phyloP scores from a whole-genome alignment of 139 green algal genomes.

The Diplosphaera chodatii region DNA sequence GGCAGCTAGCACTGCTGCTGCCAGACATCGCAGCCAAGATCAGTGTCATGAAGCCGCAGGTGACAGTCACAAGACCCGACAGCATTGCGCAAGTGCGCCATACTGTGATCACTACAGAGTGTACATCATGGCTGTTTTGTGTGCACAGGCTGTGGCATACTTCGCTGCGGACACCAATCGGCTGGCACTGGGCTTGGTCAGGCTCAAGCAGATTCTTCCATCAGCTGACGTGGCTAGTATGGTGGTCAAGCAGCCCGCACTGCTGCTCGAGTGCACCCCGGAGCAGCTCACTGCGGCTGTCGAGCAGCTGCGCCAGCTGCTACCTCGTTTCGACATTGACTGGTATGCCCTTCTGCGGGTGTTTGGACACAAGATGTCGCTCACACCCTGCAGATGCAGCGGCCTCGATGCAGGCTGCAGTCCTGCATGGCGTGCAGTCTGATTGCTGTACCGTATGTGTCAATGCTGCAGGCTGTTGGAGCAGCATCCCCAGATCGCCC shows the following conservation, averaged over 20 bases:
- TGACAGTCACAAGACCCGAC: constrained; percentile 15
- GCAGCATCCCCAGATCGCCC: constrained; percentile 40
- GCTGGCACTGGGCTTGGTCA: constrained; percentile 32
- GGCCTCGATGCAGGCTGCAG: too few relatives aligned
- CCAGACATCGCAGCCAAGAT: constrained; percentile 34
- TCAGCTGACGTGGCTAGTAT: constrained; percentile 42
- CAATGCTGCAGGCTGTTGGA: constrained; percentile 46
- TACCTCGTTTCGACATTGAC: constrained; percentile 57
- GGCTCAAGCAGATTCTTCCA: constrained; percentile 57
- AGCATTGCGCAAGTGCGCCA: too few relatives aligned
- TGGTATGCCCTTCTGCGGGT: constrained; percentile 3
- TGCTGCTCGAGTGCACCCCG: constrained; percentile 51
- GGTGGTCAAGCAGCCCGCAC: constrained; percentile 38
- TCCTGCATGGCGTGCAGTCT: too few relatives aligned
- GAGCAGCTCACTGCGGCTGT: constrained; percentile 21
- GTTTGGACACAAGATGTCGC: too few relatives aligned
- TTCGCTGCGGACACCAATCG: constrained; percentile 3
- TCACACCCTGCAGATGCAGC: too few relatives aligned
- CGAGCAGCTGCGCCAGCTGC: constrained; percentile 33
- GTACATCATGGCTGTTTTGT: not conserved
- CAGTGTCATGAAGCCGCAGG: constrained; percentile 30
- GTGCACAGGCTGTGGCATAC: not conserved
- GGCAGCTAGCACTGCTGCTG: constrained; percentile 43
- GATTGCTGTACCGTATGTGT: too few relatives aligned
- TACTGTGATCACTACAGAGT: too few relatives aligned